Base-by-base conservation (phyloP, 768 basidiomycete genomes). In the Amylocystis lapponica region DNA sequence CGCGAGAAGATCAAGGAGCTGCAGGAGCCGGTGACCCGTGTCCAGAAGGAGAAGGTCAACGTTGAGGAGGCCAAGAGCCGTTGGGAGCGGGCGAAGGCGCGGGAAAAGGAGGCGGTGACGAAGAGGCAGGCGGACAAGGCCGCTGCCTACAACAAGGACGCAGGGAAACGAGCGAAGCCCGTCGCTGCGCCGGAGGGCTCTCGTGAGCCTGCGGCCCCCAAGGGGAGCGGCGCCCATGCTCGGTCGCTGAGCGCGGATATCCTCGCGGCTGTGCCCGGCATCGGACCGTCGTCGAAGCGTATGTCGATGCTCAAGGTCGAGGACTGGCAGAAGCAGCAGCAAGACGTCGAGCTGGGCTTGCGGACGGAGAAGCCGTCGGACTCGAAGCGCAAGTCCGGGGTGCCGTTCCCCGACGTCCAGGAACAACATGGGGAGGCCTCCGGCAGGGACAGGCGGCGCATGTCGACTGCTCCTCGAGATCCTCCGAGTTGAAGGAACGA, bases 21-120 rank as follows among this genome's bases (percentile, higher is more conserved):
- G 50, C 92, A 96, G 65, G 79, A 73, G 29, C 92, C 92, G 4
- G 65, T 96, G 25, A 92, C 86, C n/a, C 74, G 78, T 51, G 82
- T 83, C 2, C 80, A 83, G 65, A 79, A 77, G 56, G 86, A 92
- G 56, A 75, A 83, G 48, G 87, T 84, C 1, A 76, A 86, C 22
- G 52, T 93, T 14, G 75, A 73, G 43, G 78, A 78, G n/a, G 91
- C 89, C 11, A 81, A 78, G 57, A 74, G 71, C 53, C 78, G 86
- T 22, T 95, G 91, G 91, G 89, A 92, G 61, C 74, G 78, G 30
- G 79, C 86, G 35, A 86, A 80, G 63, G 69, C 72, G 6, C 54
- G 73, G 26, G 91, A 94, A 63, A 84, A 79, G 62, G 78, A 86
- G 58, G 83, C 79, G 6, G 83, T 92, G 58, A 65, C 70, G 33